These are phyloP conservation scores for Cladosporium sphaerospermum DNA, from an alignment of 2,329 filamentous ascomycete species.

Conservation along the genomic window DNA sequence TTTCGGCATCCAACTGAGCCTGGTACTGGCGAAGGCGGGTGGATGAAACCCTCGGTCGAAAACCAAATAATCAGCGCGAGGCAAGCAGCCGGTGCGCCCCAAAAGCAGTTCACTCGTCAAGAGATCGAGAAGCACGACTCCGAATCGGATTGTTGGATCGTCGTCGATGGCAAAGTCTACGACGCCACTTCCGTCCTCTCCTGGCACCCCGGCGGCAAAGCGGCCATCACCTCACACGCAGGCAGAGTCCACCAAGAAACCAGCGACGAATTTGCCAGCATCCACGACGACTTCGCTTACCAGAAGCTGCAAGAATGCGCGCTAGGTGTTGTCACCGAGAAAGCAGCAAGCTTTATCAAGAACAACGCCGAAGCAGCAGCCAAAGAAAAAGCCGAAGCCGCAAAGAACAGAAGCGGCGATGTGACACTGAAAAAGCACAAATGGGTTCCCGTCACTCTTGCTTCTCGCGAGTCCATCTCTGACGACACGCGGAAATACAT, in stretches of 20 bases:
- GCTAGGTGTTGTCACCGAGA: constrained; percentile 45
- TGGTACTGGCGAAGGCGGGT: constrained; percentile 40
- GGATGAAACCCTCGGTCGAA: constrained; percentile 46
- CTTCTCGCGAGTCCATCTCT: constrained; percentile 35
- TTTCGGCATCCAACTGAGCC: constrained; percentile 46
- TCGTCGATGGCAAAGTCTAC: constrained; percentile 47
- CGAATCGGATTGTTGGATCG: constrained; percentile 49
- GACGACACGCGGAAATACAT: constrained; percentile 43
- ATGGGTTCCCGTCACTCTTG: constrained; percentile 43
- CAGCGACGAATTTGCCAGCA: constrained; percentile 44
- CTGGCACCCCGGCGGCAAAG: constrained; percentile 47
- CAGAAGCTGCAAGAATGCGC: constrained; percentile 49
- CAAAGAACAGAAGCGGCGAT: constrained; percentile 23
- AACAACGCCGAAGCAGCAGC: constrained; percentile 37
- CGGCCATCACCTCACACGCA: constrained; percentile 44
- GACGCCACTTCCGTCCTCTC: constrained; percentile 43
- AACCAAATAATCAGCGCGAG: constrained; percentile 41
- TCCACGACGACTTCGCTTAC: constrained; percentile 48
- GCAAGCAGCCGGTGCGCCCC: constrained; percentile 39
- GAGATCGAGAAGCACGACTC: constrained; percentile 49
- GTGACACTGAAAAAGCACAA: constrained; percentile 39
- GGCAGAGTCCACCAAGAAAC: constrained; percentile 46
- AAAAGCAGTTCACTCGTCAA: constrained; percentile 48
- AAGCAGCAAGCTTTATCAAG: constrained; percentile 43
- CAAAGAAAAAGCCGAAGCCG: constrained; percentile 30